Base-by-base conservation (phyloP, 1,139 yeast species). In the Lodderomyces parapsilosis region DNA sequence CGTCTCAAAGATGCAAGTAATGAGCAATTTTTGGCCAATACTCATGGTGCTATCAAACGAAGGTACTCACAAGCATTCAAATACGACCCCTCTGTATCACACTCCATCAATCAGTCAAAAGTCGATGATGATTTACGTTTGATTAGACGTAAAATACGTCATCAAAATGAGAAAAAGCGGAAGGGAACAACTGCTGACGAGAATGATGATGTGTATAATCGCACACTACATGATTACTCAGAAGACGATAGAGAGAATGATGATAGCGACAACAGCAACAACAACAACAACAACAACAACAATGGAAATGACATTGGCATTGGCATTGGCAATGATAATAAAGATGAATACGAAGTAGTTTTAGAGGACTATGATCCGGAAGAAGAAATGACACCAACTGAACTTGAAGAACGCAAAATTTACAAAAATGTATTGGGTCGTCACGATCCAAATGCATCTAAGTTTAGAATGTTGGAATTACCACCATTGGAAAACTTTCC, bases 401-500 rank as follows among this genome's bases (percentile, higher is more conserved):
- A 33, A 22, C 19, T n/a, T 4, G 38, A 38, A 27, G 40, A 34
- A 9, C 20, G 42, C 14, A 24, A 23, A 18, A 15, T 39, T 15
- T 39, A 39, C 22, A 39, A 39, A 23, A 20, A 31, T 23, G 41
- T 39, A 6, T 31, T 39, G 30, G 15, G 15, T 11, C 7, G 10
- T 14, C 18, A 15, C n/a, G 15, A 30, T 17, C 15, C 33, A 7
- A 15, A 5, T 9, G 14, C n/a, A 6, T 30, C 33, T n/a, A 27
- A 27, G 24, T 19, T 48, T 39, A 38, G 43, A 49, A 38, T 51
- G 35, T 59, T 58, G 32, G 53, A 53, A 28, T 43, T 62, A 28
- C 68, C 67, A 10, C 66, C 66, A 3, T 42, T 62, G 30, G 65
- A 62, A 35, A 55, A 48, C 22, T 63, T 63, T 38, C 64, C 61